Evolutionary conservation across 2,329 filamentous ascomycete species (phyloP), one percentile per base, ranked within the genome.

Genomic region (Penicillium sclerotiorum): DNA sequence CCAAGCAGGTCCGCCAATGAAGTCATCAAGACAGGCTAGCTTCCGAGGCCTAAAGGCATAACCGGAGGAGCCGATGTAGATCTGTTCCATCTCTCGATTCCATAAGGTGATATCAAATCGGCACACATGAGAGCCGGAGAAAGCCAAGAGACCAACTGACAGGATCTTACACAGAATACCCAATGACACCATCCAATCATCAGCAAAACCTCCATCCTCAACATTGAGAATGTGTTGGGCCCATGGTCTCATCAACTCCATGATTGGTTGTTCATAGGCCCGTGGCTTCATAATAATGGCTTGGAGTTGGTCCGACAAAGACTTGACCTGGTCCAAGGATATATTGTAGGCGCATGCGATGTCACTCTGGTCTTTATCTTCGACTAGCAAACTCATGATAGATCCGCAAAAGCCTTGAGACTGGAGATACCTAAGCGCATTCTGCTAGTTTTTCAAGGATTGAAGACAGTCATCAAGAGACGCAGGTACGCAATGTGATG

Each of bases 41-140:
- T 53, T 27, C 40, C 39, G 43, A 20, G 22, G n/a, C 2, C 25
- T 8, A 11, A 47, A 53, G 4, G 38, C 23, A 23, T 50, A 38
- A n/a, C 33, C 47, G 9, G 9, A 8, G 13, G 36, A 8, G 8
- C 38, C 39, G 17, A 53, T 8, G 8, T 21, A 7, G 20, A 45
- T 45, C 4, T 30, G 8, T 7, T 36, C 44, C 15, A 27, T 15
- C 12, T 20, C 15, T 28, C 46, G 17, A n/a, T 21, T 27, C 51
- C 43, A 50, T 9, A 47, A 1, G 12, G 37, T 45, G 4, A 33
- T 6, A 18, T 50, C 43, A 36, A 53, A 53, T 32, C 42, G 51
- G 12, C 47, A 53, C 7, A 53, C 47, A 48, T 53, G 51, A 1
- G 51, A 50, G 9, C 51, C 47, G 3, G 51, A 33, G 11, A 45